A percentile compares a stretch with the other conserved stretches of the same genome.
Conservation (phyloP, 1,139 yeast species). For the Suhomyces anneliseae region DNA sequence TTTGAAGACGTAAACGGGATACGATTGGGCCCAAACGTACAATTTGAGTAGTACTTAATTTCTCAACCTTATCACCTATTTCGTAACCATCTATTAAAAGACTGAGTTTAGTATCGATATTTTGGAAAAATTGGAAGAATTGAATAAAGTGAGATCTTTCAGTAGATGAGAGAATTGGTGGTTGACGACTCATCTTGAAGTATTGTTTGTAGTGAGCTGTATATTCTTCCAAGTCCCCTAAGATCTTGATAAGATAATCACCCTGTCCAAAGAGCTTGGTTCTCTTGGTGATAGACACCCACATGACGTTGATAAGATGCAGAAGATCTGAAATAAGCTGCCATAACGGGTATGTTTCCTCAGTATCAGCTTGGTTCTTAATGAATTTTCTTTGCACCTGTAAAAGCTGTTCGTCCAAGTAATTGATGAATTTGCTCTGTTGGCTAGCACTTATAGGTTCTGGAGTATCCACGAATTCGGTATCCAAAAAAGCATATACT, state of each 20-base stretch:
- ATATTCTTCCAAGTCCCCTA: constrained; percentile 70
- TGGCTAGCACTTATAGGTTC: constrained; percentile 33
- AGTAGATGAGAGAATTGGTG: constrained; percentile 9
- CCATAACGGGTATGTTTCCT: constrained; percentile 17
- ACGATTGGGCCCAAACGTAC: constrained; percentile 49
- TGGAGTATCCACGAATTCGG: constrained; percentile 11
- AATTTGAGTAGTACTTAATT: constrained; percentile 42
- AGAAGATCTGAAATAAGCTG: constrained; percentile 18
- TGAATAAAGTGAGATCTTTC: constrained; percentile 21
- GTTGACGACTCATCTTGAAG: constrained; percentile 7
- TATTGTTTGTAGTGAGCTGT: constrained; percentile 40
- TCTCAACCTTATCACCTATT: constrained; percentile 4
- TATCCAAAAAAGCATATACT: constrained; percentile 19
- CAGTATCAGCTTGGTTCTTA: constrained; percentile 51
- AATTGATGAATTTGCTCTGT: constrained; percentile 60
- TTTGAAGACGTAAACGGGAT: constrained; percentile 41
- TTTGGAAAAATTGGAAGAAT: constrained; percentile 42
- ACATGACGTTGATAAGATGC: constrained; percentile 16
- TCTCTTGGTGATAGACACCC: constrained; percentile 21
- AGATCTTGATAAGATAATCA: constrained; percentile 57
- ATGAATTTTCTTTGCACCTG: constrained; percentile 64
- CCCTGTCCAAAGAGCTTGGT: constrained; percentile 52
- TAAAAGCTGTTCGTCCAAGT: constrained; percentile 59
- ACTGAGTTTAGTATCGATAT: constrained; percentile 43
- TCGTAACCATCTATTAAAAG: constrained; percentile 42